These are phyloP conservation scores for Umbilicus rupestris DNA, from an alignment of 164 flowering plant species.

Conservation along the genomic window DNA sequence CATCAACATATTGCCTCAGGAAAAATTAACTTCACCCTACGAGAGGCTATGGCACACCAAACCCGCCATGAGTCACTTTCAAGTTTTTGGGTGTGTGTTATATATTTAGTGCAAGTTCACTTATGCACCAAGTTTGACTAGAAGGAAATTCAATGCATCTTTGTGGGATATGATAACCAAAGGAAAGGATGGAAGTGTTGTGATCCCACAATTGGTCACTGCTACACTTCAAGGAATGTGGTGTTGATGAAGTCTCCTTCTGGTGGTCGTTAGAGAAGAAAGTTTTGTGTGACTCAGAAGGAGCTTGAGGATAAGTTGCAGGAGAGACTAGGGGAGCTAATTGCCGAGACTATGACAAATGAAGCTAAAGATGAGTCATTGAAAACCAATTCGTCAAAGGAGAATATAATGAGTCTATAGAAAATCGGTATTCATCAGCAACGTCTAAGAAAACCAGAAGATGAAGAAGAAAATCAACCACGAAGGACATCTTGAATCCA, in stretches of 20 bases:
- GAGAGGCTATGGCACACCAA: background rate
- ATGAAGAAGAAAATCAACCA: background rate
- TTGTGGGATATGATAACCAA: no score
- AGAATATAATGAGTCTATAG: background rate
- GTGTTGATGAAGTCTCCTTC: conserved; percentile 1
- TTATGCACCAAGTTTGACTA: background rate
- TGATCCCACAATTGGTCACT: background rate
- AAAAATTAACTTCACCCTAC: background rate
- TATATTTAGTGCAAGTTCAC: background rate
- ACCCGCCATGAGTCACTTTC: background rate
- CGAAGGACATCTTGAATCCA: background rate
- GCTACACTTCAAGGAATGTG: background rate
- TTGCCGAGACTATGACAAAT: background rate
- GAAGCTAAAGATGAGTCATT: background rate
- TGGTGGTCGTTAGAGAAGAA: background rate
- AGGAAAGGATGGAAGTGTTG: conserved; percentile 4
- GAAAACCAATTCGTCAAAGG: background rate
- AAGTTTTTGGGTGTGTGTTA: conserved; percentile 1
- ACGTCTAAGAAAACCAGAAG: background rate
- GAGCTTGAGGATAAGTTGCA: background rate
- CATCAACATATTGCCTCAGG: background rate
- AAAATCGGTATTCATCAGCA: background rate
- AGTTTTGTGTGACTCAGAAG: background rate
- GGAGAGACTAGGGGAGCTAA: background rate
- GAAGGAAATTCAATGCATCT: background rate